A percentile compares a stretch with the other conserved stretches of the same genome.
Conservation (phyloP, 2,329 filamentous ascomycete genomes). For the Dactylonectria macrodidyma region DNA sequence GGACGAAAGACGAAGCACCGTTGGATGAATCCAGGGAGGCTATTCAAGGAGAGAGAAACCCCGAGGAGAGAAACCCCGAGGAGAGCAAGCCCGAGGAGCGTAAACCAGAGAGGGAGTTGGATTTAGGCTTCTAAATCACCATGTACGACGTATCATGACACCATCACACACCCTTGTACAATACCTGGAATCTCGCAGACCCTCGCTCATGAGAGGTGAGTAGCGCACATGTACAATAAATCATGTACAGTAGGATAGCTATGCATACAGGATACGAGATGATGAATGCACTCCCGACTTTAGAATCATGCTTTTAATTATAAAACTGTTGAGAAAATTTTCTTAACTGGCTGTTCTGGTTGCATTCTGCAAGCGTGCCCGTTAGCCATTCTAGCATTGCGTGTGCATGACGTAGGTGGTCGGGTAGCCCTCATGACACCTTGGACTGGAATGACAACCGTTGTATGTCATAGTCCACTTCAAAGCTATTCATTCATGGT, state of each 20-base stretch:
- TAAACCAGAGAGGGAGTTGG: constrained; percentile 12
- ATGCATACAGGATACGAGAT: neutral
- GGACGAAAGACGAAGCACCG: neutral
- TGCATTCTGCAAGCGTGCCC: constrained; percentile 28
- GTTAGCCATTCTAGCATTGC: neutral
- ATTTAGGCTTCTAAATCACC: constrained; percentile 30
- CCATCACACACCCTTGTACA: constrained; percentile 40
- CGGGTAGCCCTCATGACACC: constrained; percentile 35
- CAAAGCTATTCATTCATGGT: neutral
- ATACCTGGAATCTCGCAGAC: constrained; percentile 36
- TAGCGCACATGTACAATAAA: constrained; percentile 27
- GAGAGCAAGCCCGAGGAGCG: constrained; percentile 25
- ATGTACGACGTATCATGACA: constrained; percentile 22
- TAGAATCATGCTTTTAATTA: neutral
- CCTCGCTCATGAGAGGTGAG: constrained; percentile 31
- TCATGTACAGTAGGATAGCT: constrained; percentile 31
- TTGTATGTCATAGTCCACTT: too few relatives aligned
- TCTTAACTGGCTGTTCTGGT: constrained; percentile 9
- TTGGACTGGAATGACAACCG: constrained; percentile 3
- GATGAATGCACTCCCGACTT: neutral
- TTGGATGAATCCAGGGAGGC: constrained; percentile 9
- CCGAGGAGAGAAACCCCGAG: constrained; percentile 14
- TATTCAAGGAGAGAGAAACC: constrained; percentile 8
- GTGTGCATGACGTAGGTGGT: constrained; percentile 28
- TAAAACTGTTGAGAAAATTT: neutral